Conservation (phyloP, 2,329 filamentous ascomycete species). For the Fusarium circinatum region DNA sequence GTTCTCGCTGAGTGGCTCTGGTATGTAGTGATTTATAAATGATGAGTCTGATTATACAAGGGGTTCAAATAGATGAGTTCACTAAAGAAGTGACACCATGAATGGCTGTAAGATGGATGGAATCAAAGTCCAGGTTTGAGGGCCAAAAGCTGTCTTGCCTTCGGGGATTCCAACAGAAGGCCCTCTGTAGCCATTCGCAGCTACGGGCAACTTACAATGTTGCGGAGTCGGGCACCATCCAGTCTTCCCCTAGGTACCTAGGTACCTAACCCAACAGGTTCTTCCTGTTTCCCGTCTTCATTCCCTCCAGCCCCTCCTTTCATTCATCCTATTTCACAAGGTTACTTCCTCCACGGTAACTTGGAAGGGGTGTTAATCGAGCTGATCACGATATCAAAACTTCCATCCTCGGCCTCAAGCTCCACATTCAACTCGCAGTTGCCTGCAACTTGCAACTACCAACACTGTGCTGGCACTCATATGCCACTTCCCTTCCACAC, state of each 20-base stretch:
- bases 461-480: too few relatives aligned
- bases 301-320: neutral
- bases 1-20: neutral
- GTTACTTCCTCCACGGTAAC: neutral
- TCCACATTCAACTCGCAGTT: too few relatives aligned
- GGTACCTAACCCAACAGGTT: neutral
- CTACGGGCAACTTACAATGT: neutral
- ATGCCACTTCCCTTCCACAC: neutral
- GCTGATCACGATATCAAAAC: neutral
- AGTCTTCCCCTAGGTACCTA: neutral
- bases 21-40: neutral
- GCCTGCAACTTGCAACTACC: neutral
- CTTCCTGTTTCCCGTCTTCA: accelerated
- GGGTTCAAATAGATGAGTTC: neutral
- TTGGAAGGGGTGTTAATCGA: neutral
- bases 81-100: neutral
- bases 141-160: neutral
- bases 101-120: neutral
- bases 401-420: too few relatives aligned
- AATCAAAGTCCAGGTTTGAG: neutral
- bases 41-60: neutral
- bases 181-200: neutral
- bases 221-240: neutral
- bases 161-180: neutral
- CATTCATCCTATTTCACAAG: accelerated